Evolutionary conservation across 768 basidiomycete species (phyloP).

Genomic region (Xerocomellus amylosporus): DNA sequence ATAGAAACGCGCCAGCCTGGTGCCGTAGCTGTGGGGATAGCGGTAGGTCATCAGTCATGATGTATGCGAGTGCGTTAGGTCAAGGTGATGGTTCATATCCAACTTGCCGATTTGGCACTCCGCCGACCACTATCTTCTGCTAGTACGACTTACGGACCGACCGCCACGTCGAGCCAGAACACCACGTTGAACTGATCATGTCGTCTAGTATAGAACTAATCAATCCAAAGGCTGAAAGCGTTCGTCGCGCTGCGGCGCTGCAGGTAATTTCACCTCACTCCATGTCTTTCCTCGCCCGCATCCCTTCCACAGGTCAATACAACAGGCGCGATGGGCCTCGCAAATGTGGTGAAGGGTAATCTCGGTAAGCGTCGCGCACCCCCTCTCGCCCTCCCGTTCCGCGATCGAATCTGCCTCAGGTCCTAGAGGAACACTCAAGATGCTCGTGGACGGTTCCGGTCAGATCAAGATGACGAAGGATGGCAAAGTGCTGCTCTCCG

Average conservation of each 20-base stretch:
- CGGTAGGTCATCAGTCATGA: conserved; percentile 21
- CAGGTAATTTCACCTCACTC: conserved; percentile 54
- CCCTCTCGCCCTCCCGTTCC: conserved; percentile 9
- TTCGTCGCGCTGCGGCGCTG: conserved; percentile 83
- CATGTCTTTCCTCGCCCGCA: conserved; percentile 21
- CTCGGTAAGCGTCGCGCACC: conserved; percentile 59
- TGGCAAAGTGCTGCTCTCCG: conserved; percentile 95
- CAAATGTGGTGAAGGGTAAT: conserved; percentile 95
- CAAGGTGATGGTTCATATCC: conserved; percentile 32
- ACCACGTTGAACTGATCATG: conserved; percentile 41
- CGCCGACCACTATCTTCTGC: conserved; percentile 17
- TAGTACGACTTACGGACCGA: conserved; percentile 6
- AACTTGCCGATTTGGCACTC: conserved; percentile 34
- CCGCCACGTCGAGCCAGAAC: conserved; percentile 17
- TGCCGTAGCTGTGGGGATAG: conserved; percentile 32
- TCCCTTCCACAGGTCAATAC: conserved; percentile 68
- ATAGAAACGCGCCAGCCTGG: conserved; percentile 34
- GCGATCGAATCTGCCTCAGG: conserved; percentile 49
- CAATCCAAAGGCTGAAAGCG: conserved; percentile 95
- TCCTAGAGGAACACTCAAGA: conserved; percentile 96
- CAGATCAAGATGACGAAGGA: conserved; percentile 99
- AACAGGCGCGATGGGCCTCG: conserved; percentile 94
- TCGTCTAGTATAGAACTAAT: conserved; percentile 88
- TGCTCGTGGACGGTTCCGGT: conserved; percentile 97
- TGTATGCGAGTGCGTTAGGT: conserved; percentile 27